Base-by-base conservation (phyloP, 2,329 filamentous ascomycete species). In the Emericellopsis atlantica region DNA sequence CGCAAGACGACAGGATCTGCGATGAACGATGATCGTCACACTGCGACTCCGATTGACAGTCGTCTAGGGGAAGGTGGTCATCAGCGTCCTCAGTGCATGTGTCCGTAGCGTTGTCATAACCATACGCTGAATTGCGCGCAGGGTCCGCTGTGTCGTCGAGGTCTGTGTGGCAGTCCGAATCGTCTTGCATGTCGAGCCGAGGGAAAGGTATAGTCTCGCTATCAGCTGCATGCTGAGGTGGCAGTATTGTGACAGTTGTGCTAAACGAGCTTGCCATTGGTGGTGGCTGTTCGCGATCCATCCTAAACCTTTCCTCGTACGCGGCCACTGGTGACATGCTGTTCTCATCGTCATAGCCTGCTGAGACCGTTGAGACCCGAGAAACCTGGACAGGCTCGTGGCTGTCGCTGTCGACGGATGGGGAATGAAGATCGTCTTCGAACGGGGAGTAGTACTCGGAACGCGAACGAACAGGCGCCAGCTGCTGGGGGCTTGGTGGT, bases 391-490 rank as follows among this genome's bases (percentile, higher is more conserved):
- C 8, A 8, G 41, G 37, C 21, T 40, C 43, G n/a, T 37, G 38
- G 37, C 10, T 40, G 36, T 22, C 43, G 42, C 15, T 29, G 6
- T n/a, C 16, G 32, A 7, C 18, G 44, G 43, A 26, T 46, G 49
- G 51, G 7, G 50, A 49, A 14, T 51, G 55, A 18, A 56, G 51
- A 29, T 69, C 66, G 26, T 73, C 67, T 6, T 67, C 64, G 40
- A 73, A 74, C 1, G 69, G 67, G 44, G 67, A 70, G 41, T 64
- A 65, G 48, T 75, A 74, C 38, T 69, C 64, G 8, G 59, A 53
- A 45, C 57, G 62, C 24, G 53, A 49, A 37, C 52, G 51, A 18
- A 46, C 45, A 16, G 51, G 40, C 32, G 47, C 44, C 8, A 51
- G 29, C 15, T 45, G 45, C 31, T 54, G 56, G 6, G 58, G 53